Evolutionary conservation across 2,329 filamentous ascomycete species (phyloP).

Genomic region (Pochonia chlamydosporia): DNA sequence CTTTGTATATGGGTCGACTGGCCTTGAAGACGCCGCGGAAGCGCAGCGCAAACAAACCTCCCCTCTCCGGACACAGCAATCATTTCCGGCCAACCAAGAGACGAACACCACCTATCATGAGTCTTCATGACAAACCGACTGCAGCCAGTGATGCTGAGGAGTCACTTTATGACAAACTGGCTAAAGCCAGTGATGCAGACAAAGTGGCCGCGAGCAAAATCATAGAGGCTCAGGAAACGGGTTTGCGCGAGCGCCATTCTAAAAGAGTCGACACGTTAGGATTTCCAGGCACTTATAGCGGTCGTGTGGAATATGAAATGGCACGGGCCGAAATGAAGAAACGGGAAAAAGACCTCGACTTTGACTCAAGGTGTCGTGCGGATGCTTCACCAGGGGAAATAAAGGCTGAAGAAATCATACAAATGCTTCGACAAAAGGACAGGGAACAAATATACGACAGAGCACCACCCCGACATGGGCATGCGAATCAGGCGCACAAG

Average conservation of each 20-base stretch:
- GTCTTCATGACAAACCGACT: background rate
- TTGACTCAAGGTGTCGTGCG: slow-evolving; percentile 31
- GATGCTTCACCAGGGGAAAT: slow-evolving; percentile 28
- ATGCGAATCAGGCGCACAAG: slow-evolving; percentile 36
- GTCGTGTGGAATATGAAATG: background rate
- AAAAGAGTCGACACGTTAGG: too few species aligned
- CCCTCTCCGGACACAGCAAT: background rate
- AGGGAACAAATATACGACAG: slow-evolving; percentile 27
- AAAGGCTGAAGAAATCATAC: slow-evolving; percentile 34
- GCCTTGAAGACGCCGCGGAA: background rate
- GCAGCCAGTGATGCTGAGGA: too few species aligned
- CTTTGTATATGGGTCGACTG: background rate
- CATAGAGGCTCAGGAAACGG: too few species aligned
- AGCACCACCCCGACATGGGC: slow-evolving; percentile 27
- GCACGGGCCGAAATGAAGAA: background rate
- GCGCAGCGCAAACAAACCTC: background rate
- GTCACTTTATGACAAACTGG: too few species aligned
- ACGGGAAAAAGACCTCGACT: slow-evolving; percentile 28
- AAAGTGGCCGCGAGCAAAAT: too few species aligned
- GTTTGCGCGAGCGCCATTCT: too few species aligned
- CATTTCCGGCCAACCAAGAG: background rate
- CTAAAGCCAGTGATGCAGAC: too few species aligned
- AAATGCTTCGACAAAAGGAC: slow-evolving; percentile 30
- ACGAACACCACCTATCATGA: background rate
- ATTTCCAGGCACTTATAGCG: too few species aligned